Evolutionary conservation across 2,329 filamentous ascomycete species (phyloP), one percentile per base, ranked within the genome.

Genomic region (Neofusicoccum sp.): DNA sequence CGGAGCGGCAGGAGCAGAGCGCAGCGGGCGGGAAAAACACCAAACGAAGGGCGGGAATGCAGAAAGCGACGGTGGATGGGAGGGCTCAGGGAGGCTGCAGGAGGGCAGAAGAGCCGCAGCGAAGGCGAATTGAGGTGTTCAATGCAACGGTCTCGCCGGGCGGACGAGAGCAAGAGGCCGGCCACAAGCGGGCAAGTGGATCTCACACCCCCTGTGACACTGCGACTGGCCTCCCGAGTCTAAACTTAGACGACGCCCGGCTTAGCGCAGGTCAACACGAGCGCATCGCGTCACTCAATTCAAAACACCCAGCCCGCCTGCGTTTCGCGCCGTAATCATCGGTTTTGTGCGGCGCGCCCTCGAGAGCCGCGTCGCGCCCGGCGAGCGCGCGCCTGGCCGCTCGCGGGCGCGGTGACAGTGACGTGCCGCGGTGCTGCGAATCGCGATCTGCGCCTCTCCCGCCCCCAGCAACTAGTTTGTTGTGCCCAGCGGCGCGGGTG

Each of bases 251-350:
- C 51, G 51, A 56, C 11, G 51, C 16, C 36, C 51, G 51, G 51
- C 38, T 28, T 56, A 56, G 51, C 51, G 51, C 51, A 43, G 51
- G 51, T 40, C 38, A 56, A 56, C 51, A 56, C 51, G 51, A 56
- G 51, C 51, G 31, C 51, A 56, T 41, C 36, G 51, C 51, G 51
- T 56, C 51, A 56, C 51, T 56, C 51, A 56, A 56, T 56, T 56
- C 51, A 56, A 56, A 56, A 56, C 51, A 40, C 30, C 33, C 26
- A 31, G 24, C 49, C 49, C 49, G 34, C 8, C 36, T 11, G 12
- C 49, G 16, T 54, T 54, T 54, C n/a, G 26, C 47, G 30, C n/a
- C 31, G 48, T 53, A 53, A 53, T 53, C 6, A 20, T 8, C 30
- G 9, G 43, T 41, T 6, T 14, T 33, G 26, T 7, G 31, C 20